Percentiles rank a stretch among this genome's conserved stretches.
phyloP scores from a whole-genome alignment of 768 basidiomycete species.

The Aureoboletus auriporus region DNA sequence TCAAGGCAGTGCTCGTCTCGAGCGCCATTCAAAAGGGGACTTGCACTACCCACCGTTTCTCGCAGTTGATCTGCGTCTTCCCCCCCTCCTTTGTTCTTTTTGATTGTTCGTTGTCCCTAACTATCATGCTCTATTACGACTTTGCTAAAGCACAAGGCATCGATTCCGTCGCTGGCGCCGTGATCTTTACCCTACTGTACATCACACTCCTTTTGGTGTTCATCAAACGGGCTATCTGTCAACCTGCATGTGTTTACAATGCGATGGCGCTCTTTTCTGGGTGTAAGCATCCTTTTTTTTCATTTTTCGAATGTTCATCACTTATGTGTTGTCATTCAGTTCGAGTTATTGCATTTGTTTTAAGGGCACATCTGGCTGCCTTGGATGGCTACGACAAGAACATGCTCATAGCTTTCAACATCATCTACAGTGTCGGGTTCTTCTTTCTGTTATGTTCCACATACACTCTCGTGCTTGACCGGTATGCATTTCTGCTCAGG shows the following conservation, averaged over 20 bases:
- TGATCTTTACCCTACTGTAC: constrained; percentile 31
- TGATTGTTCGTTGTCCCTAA: background rate
- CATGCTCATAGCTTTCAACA: constrained; percentile 25
- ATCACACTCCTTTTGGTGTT: constrained; percentile 23
- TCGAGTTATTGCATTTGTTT: constrained; percentile 27
- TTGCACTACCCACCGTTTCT: background rate
- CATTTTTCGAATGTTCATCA: background rate
- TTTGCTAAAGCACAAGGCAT: constrained; percentile 24
- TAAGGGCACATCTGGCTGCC: constrained; percentile 28
- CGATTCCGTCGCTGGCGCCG: constrained; percentile 29
- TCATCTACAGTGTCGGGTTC: constrained; percentile 35
- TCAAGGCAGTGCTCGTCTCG: constrained; percentile 8
- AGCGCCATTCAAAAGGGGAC: constrained; percentile 14
- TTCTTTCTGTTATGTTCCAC: constrained; percentile 33
- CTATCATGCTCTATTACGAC: constrained; percentile 19
- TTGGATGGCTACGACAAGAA: constrained; percentile 21
- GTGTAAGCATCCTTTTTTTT: constrained; percentile 13
- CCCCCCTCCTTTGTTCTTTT: background rate
- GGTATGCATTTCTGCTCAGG: constrained; percentile 15
- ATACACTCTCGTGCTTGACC: constrained; percentile 31
- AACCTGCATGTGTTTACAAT: constrained; percentile 27
- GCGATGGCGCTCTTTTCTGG: constrained; percentile 27
- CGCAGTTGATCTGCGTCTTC: constrained; percentile 21
- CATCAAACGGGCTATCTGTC: constrained; percentile 15
- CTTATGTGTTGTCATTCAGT: constrained; percentile 13